Conservation (phyloP, 2,329 filamentous ascomycete genomes). For the Pyrenophora tritici-repentis region DNA sequence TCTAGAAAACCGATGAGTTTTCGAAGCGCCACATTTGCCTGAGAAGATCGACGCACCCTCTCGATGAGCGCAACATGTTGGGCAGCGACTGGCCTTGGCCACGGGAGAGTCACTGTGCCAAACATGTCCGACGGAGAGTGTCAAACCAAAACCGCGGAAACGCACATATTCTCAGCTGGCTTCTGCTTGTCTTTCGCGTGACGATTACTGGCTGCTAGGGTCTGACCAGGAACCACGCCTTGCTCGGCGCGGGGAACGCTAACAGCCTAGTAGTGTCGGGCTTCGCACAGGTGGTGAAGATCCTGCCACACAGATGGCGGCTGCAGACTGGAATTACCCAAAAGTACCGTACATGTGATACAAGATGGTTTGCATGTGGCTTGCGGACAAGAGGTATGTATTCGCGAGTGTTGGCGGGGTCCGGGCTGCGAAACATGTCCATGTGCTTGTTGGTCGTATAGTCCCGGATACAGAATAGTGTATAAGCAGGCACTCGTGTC, state of each 20-base stretch:
- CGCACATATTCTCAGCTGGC: not conserved
- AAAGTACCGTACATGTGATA: not conserved
- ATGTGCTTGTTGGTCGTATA: conserved; percentile 13
- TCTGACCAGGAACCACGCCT: conserved; percentile 27
- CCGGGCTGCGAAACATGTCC: not conserved
- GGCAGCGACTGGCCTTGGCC: not conserved
- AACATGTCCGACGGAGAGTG: no score
- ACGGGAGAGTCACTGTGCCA: not conserved
- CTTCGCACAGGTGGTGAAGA: conserved; percentile 19
- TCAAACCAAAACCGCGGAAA: conserved; percentile 2
- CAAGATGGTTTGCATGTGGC: not conserved
- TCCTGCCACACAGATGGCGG: conserved; percentile 14
- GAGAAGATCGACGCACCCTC: not conserved
- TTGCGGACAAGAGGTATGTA: not conserved
- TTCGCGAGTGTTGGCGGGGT: not conserved
- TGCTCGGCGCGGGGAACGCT: conserved; percentile 33
- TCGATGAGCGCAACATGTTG: not conserved
- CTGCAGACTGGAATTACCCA: not conserved
- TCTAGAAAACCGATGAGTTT: conserved; percentile 8
- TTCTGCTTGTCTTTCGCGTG: conserved; percentile 11
- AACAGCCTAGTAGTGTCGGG: conserved; percentile 21
- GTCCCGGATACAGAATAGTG: conserved; percentile 19
- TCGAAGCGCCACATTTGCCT: no score
- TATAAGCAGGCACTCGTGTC: conserved; percentile 4
- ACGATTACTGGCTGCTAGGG: conserved; percentile 22